These are phyloP conservation scores for Bryum argenteum DNA, from an alignment of 225 moss, liverwort and hornwort genomes.

Conservation along the genomic window DNA sequence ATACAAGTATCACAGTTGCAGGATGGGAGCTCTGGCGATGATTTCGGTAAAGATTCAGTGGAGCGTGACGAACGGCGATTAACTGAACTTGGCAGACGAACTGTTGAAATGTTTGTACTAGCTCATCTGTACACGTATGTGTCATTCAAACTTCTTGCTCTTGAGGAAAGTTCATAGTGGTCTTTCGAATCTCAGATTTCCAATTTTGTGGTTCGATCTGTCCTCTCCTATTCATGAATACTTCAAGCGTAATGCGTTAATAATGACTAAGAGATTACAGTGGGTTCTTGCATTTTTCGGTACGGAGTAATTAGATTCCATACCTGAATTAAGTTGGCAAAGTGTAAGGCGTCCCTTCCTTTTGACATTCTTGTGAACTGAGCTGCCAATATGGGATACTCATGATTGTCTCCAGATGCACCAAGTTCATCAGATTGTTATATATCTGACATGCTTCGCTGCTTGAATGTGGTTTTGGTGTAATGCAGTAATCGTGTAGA, in stretches of 20 bases:
- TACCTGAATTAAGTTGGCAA: not conserved
- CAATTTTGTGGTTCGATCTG: slow-evolving; percentile 10
- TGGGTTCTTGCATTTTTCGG: not conserved
- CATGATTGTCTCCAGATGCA: not conserved
- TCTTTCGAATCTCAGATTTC: not conserved
- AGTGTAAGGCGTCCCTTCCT: not conserved
- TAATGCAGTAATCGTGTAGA: slow-evolving; percentile 91
- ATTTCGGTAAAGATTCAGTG: slow-evolving; percentile 96
- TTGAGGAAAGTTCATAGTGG: not conserved
- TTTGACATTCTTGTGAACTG: not conserved
- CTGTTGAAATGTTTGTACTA: slow-evolving; percentile 99
- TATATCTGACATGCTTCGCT: not conserved
- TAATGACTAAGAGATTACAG: too few species aligned
- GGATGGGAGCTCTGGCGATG: slow-evolving; percentile 97
- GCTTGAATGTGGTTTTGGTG: slow-evolving; percentile 24
- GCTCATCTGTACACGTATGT: slow-evolving; percentile 98
- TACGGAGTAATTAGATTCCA: not conserved
- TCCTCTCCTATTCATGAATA: not conserved
- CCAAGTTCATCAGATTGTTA: not conserved
- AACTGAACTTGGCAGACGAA: slow-evolving; percentile 96
- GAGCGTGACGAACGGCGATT: slow-evolving; percentile 95
- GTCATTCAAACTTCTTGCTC: slow-evolving; percentile 13
- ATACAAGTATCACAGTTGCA: slow-evolving; percentile 45
- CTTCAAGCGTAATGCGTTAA: not conserved
- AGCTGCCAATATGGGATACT: not conserved